A percentile compares a stretch with the other conserved stretches of the same genome.
phyloP scores from a whole-genome alignment of 306 rosid genomes.

The Herpetospermum pedunculosum region DNA sequence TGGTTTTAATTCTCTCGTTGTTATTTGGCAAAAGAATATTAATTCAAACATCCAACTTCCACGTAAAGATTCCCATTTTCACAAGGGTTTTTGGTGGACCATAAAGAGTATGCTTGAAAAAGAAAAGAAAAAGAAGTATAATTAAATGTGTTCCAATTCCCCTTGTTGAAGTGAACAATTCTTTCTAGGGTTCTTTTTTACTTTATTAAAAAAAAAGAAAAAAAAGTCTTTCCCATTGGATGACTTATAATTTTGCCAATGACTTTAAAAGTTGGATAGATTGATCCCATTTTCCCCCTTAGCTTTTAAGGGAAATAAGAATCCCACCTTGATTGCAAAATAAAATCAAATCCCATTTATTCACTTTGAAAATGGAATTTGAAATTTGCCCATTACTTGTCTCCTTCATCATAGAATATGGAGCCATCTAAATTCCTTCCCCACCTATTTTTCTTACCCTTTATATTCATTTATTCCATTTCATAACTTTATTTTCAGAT shows the following conservation, averaged over 20 bases:
- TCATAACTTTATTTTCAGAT: neutral
- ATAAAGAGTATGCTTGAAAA: neutral
- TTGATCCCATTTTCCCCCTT: neutral
- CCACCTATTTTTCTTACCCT: slow-evolving; percentile 4
- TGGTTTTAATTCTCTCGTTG: neutral
- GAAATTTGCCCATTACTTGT: neutral
- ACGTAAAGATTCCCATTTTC: neutral
- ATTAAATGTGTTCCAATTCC: neutral
- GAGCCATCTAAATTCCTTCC: slow-evolving; percentile 1
- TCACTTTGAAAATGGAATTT: neutral
- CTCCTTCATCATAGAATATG: slow-evolving; percentile 5
- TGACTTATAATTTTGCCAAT: neutral
- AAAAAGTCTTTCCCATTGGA: neutral
- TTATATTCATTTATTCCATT: slow-evolving; percentile 6
- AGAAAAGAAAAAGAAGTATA: neutral
- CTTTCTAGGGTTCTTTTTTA: neutral
- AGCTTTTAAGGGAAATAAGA: neutral
- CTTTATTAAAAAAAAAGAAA: neutral
- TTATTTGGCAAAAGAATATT: neutral
- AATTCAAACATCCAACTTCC: neutral
- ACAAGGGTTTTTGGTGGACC: neutral
- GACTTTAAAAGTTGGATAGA: neutral
- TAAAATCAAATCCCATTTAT: neutral
- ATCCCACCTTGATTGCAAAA: neutral
- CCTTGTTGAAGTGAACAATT: neutral